Evolutionary conservation across 164 flowering plant genomes (phyloP).

Genomic region (Platanus orientalis): DNA sequence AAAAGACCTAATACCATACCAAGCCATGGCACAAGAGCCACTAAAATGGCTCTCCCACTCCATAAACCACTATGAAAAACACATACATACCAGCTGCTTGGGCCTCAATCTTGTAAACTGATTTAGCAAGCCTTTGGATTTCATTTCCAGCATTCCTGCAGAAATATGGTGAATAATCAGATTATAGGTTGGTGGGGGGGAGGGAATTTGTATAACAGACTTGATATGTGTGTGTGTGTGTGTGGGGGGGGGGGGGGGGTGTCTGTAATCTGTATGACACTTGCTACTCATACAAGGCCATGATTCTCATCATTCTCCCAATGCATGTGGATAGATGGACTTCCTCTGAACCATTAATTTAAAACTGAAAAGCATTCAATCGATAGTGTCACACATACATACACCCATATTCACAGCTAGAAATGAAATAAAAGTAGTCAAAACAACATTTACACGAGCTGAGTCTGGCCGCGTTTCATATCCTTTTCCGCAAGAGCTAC

Average conservation of each 20-base stretch:
- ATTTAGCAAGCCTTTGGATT: slow-evolving; percentile 57
- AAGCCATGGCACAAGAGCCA: not conserved
- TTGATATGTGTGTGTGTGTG: not conserved
- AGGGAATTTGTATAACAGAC: not conserved
- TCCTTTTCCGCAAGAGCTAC: slow-evolving; percentile 81
- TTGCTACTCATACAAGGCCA: not conserved
- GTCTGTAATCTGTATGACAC: not conserved
- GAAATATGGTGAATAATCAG: slow-evolving; percentile 8
- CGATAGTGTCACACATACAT: not conserved
- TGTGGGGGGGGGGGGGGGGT: too few species aligned
- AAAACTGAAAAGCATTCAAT: not conserved
- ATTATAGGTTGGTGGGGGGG: not conserved
- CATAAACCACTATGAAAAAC: not conserved
- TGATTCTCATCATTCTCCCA: not conserved
- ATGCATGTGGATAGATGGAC: not conserved
- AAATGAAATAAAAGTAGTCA: not conserved
- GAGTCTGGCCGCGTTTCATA: slow-evolving; percentile 59
- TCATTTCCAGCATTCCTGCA: slow-evolving; percentile 62
- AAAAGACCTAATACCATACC: not conserved
- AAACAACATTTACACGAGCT: slow-evolving; percentile 46
- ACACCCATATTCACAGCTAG: not conserved
- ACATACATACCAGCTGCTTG: slow-evolving; percentile 63
- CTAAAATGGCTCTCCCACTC: not conserved
- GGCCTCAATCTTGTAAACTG: slow-evolving; percentile 57
- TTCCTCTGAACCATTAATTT: not conserved